Percentiles rank a stretch among this genome's conserved stretches.
phyloP scores from a whole-genome alignment of 768 basidiomycete species.

The Rhizopogon vinicolor region DNA sequence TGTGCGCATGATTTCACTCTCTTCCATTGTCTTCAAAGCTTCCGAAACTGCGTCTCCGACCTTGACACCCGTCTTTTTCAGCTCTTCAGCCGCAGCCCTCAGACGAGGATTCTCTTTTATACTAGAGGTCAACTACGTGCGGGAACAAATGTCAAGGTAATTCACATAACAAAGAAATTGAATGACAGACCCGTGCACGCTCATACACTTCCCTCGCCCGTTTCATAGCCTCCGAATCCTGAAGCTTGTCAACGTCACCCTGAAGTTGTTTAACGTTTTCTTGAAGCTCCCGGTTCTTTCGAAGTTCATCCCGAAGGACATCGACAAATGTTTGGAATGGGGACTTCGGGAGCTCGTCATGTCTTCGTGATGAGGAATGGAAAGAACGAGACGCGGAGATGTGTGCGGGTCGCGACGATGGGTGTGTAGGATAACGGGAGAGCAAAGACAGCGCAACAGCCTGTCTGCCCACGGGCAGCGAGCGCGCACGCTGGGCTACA shows the following conservation, averaged over 20 bases:
- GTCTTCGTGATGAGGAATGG: slow-evolving; percentile 61
- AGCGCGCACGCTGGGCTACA: slow-evolving; percentile 22
- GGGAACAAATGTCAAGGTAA: slow-evolving; percentile 4
- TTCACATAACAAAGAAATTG: neutral
- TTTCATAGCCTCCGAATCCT: slow-evolving; percentile 97
- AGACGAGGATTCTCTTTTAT: slow-evolving; percentile 95
- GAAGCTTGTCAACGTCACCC: slow-evolving; percentile 95
- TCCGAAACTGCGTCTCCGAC: slow-evolving; percentile 93
- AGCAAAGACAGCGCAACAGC: slow-evolving; percentile 16
- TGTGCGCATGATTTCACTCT: slow-evolving; percentile 86
- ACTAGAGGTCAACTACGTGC: slow-evolving; percentile 73
- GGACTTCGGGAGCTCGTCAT: slow-evolving; percentile 73
- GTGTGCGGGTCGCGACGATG: slow-evolving; percentile 6
- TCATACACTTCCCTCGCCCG: slow-evolving; percentile 89
- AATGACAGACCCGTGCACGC: slow-evolving; percentile 73
- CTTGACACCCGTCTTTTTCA: slow-evolving; percentile 84
- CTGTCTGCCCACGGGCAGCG: slow-evolving; percentile 9
- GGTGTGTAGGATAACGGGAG: slow-evolving; percentile 23
- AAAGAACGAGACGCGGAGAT: slow-evolving; percentile 34
- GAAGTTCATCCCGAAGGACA: slow-evolving; percentile 85
- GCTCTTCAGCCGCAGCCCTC: slow-evolving; percentile 88
- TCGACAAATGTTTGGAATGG: slow-evolving; percentile 97
- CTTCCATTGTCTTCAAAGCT: slow-evolving; percentile 90
- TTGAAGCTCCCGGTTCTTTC: slow-evolving; percentile 91
- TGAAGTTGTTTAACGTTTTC: slow-evolving; percentile 97